These are phyloP conservation scores for Castanea crenata DNA, from an alignment of 306 rosid genomes.

Conservation along the genomic window DNA sequence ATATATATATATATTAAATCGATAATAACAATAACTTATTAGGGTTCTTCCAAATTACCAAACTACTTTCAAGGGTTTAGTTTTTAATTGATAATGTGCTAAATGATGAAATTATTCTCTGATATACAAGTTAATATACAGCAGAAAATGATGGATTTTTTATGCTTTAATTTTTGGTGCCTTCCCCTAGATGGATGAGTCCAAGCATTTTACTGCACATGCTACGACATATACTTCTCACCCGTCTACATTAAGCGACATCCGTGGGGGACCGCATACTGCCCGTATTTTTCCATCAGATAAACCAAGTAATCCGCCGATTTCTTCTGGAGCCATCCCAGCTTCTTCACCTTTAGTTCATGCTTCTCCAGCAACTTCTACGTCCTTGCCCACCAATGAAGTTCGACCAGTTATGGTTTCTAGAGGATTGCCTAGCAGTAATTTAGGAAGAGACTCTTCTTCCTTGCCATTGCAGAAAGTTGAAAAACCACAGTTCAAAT, in stretches of 20 bases:
- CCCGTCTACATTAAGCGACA: constrained; percentile 55
- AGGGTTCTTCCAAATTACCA: background rate
- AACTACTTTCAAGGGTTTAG: background rate
- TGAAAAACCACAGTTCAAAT: constrained; percentile 60
- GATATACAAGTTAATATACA: background rate
- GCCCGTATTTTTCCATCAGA: constrained; percentile 51
- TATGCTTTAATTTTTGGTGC: background rate
- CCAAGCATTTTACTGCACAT: constrained; percentile 68
- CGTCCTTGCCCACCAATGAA: constrained; percentile 49
- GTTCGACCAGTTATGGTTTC: constrained; percentile 51
- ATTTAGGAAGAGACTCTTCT: constrained; percentile 69
- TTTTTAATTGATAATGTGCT: background rate
- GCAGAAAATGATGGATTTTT: background rate
- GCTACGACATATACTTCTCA: constrained; percentile 59
- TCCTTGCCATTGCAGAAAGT: constrained; percentile 52
- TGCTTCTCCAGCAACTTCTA: constrained; percentile 45
- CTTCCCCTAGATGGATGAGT: constrained; percentile 75
- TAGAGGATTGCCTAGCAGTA: constrained; percentile 55
- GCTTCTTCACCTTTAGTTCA: constrained; percentile 55
- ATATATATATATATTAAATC: background rate
- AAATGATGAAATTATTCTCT: background rate
- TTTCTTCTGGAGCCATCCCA: constrained; percentile 40
- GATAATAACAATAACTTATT: background rate
- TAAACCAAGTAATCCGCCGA: constrained; percentile 42
- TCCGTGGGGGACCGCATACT: constrained; percentile 48